Evolutionary conservation across 306 rosid species (phyloP), one percentile per base, ranked within the genome.

Genomic region (Hippophae tibetana): DNA sequence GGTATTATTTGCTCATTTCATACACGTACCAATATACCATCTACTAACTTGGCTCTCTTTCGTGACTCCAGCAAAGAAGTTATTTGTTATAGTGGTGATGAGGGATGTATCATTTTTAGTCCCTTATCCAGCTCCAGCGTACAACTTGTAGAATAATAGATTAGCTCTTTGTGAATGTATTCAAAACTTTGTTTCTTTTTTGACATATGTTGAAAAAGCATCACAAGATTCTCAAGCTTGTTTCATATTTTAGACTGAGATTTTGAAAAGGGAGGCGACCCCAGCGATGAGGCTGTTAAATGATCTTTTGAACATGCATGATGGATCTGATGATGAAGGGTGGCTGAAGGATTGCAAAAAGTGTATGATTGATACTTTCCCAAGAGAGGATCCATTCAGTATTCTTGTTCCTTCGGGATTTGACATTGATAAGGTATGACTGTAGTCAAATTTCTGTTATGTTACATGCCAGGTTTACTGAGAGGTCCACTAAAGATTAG

Each of bases 321-420:
- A 88, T 72, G 93, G 89, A 45, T 61, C 69, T 70, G 73, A 86
- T 54, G 78, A 84, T 62, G 77, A 80, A 45, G 85, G 49, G 64
- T 88, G 95, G 99, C 80, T 88, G 69, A 92, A 79, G 71, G 83
- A 83, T 52, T 83, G 99, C 72, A 83, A 74, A 74, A 88, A 78
- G 69, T 41, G 52, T 69, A 82, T 88, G 95, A n/a, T 57, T 50
- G 85, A 81, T 56, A 69, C 82, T 65, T 92, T 88, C 69, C 96
- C 96, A 3, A 77, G 82, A 40, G 99, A 92, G 72, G 96, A 92
- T 79, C 99, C 99, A 41, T 92, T 83, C 69, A 85, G 95, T 83
- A 67, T 88, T 75, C 84, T 92, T 52, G 82, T 80, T 76, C 99
- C 99, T 23, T 83, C 79, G 31, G 99, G 96, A 61, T 83, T 85